Evolutionary conservation across 352 stramenopile genomes (phyloP), one percentile per base, ranked within the genome.

Genomic region (Pythium apleroticum): DNA sequence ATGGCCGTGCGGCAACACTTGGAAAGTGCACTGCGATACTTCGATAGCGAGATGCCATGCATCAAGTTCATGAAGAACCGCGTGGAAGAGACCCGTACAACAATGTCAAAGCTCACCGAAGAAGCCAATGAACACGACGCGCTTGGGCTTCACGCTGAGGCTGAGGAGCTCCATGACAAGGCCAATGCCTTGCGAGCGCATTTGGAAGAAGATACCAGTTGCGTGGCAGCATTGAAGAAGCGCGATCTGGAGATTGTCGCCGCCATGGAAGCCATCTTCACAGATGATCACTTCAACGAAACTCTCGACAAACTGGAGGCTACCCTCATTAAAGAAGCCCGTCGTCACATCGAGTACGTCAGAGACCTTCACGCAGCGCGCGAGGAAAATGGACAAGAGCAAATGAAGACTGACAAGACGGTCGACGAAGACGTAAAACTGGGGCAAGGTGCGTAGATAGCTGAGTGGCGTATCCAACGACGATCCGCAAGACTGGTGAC

Each of bases 1-100:
- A 55, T 60, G 20, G 87, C 76, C 48, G 41, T 85, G 48, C 63
- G 73, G 0, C 82, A 93, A 66, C 78, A 93, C 35, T 52, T 93
- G 14, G 79, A 95, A 64, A 81, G 77, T 28, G 73, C 83, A 15
- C 57, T 90, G 11, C 80, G 82, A 25, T 95, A 92, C 52, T 89
- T 91, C 57, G 78, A 78, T 48, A 89, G 84, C 55, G 78, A 95
- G 45, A 55, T 90, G 52, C 84, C 82, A 22, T 95, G 86, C 46
- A 69, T 92, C 12, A 87, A 91, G 65, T 93, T 93, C 56, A 93
- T 92, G 79, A 79, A 81, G 68, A 77, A 74, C 10, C 78, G 86
- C 7, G 77, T 88, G 0, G 63, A 77, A 30, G 75, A 91, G 35
- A 74, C 77, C 4, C 63, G 83, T 31, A 33, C 64, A 2, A 61